Conservation (phyloP, 1,284 basidiomycete species). For the Rhodotorula sp. region DNA sequence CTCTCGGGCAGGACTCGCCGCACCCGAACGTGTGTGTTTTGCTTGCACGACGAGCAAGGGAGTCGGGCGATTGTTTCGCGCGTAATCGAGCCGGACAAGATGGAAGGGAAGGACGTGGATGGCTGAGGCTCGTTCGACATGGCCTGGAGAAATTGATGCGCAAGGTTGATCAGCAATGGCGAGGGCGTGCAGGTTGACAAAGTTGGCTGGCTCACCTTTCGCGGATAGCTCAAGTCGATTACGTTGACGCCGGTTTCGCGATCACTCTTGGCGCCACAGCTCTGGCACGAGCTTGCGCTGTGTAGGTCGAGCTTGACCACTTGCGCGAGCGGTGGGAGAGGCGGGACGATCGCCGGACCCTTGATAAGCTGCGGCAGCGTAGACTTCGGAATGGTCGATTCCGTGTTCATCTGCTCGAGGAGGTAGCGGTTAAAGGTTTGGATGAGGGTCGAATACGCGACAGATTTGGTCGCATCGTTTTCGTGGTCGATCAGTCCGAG, state of each 20-base stretch:
- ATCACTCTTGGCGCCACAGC: conserved; percentile 67
- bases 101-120: conserved; percentile 63
- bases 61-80: conserved; percentile 81
- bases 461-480: conserved; percentile 66
- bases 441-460: conserved; percentile 75
- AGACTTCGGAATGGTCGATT: conserved; percentile 48
- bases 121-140: conserved; percentile 57
- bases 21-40: conserved; percentile 69
- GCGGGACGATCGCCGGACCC: background rate
- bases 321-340: conserved; percentile 60
- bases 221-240: conserved; percentile 84
- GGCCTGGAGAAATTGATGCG: conserved; percentile 42
- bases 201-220: conserved; percentile 58
- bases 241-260: conserved; percentile 75
- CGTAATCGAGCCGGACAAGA: conserved; percentile 73
- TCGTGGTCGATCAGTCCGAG: conserved; percentile 89
- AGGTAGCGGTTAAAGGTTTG: conserved; percentile 94
- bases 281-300: conserved; percentile 70
- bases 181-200: too few relatives aligned
- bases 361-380: background rate
- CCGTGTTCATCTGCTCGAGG: conserved; percentile 70
- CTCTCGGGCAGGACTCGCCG: conserved; percentile 62
- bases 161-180: too few relatives aligned
- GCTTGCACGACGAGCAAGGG: conserved; percentile 78
- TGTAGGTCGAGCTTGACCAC: conserved; percentile 72